These are phyloP conservation scores for Colletotrichum sp. DNA, from an alignment of 2,329 filamentous ascomycete species.

Conservation along the genomic window DNA sequence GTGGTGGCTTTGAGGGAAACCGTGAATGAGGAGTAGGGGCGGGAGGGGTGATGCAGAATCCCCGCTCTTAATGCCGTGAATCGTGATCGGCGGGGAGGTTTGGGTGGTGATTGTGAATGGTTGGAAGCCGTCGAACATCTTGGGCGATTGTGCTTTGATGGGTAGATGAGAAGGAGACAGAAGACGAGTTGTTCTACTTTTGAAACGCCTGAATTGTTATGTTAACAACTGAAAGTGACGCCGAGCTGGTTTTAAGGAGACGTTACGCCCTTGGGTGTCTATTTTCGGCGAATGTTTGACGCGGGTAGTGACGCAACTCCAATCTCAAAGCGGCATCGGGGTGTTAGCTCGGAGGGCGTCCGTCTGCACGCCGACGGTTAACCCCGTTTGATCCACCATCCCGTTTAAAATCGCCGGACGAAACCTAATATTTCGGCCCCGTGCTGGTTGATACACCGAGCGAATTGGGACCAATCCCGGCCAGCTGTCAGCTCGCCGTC, in stretches of 20 bases:
- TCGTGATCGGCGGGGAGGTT: slow-evolving; percentile 41
- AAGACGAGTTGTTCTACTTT: background rate
- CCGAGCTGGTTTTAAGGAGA: background rate
- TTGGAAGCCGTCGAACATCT: slow-evolving; percentile 44
- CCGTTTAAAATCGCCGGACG: background rate
- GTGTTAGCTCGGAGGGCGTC: background rate
- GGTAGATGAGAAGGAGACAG: background rate
- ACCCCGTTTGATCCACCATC: background rate
- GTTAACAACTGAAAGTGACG: background rate
- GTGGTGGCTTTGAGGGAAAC: slow-evolving; percentile 56
- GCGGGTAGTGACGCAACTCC: background rate
- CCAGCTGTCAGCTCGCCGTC: background rate
- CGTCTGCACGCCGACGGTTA: background rate
- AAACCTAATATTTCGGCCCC: background rate
- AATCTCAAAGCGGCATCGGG: background rate
- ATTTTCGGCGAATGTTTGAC: background rate
- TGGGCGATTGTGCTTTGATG: background rate
- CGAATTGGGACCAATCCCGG: background rate
- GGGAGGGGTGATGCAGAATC: slow-evolving; percentile 32
- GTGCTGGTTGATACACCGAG: background rate
- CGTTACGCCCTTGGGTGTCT: background rate
- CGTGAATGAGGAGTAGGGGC: slow-evolving; percentile 52
- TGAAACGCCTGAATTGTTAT: background rate
- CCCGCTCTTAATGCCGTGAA: slow-evolving; percentile 45
- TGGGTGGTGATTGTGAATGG: slow-evolving; percentile 43